Percentiles rank a stretch among this genome's conserved stretches.
Evolutionary conservation across 257 asterid species (phyloP).

Genomic region (Nicotiana knightiana): DNA sequence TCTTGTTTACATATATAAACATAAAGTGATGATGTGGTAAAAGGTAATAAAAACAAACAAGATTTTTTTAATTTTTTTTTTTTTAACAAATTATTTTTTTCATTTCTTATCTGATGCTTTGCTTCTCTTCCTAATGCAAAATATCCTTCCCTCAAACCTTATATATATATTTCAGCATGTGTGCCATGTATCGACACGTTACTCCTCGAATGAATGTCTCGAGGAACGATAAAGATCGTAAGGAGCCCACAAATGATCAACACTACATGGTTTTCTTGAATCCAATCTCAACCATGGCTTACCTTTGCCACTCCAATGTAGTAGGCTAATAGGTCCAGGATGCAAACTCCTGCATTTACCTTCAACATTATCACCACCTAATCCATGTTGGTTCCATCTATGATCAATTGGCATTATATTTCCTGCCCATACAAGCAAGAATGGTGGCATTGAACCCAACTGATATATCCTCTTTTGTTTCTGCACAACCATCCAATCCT

Average conservation of each 20-base stretch:
- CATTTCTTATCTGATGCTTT: not conserved
- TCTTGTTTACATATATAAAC: not conserved
- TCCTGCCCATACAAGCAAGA: conserved; percentile 60
- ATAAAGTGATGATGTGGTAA: not conserved
- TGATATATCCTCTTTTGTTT: conserved; percentile 55
- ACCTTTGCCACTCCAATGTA: conserved; percentile 89
- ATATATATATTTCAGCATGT: not conserved
- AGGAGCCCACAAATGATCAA: conserved; percentile 76
- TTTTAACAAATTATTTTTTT: not conserved
- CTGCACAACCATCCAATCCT: conserved; percentile 64
- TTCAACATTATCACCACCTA: conserved; percentile 68
- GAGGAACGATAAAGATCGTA: conserved; percentile 58
- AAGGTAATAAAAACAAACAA: not conserved
- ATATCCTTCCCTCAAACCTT: conserved; percentile 1
- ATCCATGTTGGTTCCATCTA: conserved; percentile 74
- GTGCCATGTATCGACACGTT: not conserved
- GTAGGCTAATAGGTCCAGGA: conserved; percentile 66
- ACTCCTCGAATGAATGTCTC: conserved; percentile 44
- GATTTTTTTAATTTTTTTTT: not conserved
- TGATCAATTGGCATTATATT: conserved; percentile 56
- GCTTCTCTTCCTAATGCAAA: conserved; percentile 9
- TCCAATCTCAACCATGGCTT: conserved; percentile 78
- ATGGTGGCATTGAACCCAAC: conserved; percentile 68
- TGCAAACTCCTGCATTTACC: conserved; percentile 65
- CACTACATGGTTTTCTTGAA: conserved; percentile 57